phyloP scores from a whole-genome alignment of 1,139 yeast species.

The Geotrichum histeridarum region DNA sequence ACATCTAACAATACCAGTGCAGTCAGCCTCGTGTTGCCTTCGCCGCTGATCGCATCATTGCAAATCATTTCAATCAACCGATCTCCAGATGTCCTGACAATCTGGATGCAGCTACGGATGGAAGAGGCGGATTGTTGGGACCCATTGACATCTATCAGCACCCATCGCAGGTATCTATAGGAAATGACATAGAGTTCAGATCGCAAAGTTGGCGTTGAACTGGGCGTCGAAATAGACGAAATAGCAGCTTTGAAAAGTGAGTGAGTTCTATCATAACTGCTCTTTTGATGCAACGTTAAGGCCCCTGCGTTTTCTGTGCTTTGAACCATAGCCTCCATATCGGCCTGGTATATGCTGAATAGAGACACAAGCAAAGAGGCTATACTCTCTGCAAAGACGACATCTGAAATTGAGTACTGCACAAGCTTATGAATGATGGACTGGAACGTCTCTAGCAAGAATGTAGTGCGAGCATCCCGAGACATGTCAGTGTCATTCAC shows the following conservation, averaged over 20 bases:
- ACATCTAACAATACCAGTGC: slow-evolving; percentile 70
- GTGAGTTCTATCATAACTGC: slow-evolving; percentile 48
- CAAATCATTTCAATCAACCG: slow-evolving; percentile 60
- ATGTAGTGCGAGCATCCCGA: slow-evolving; percentile 46
- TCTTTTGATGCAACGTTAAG: neutral
- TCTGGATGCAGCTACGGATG: slow-evolving; percentile 33
- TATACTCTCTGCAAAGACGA: slow-evolving; percentile 66
- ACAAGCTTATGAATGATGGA: slow-evolving; percentile 68
- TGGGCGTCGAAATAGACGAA: slow-evolving; percentile 64
- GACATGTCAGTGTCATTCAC: slow-evolving; percentile 54
- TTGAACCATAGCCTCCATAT: slow-evolving; percentile 38
- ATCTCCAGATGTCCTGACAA: slow-evolving; percentile 56
- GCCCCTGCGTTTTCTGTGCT: slow-evolving; percentile 23
- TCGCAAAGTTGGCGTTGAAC: slow-evolving; percentile 62
- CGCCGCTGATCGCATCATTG: slow-evolving; percentile 75
- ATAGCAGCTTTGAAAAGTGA: slow-evolving; percentile 70
- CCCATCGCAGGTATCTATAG: slow-evolving; percentile 50
- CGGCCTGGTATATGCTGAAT: slow-evolving; percentile 55
- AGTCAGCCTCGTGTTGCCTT: slow-evolving; percentile 71
- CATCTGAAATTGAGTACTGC: slow-evolving; percentile 64
- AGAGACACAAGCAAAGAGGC: slow-evolving; percentile 70
- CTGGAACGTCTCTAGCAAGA: slow-evolving; percentile 73
- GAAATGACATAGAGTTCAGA: slow-evolving; percentile 74
- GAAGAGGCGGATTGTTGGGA: slow-evolving; percentile 1
- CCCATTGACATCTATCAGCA: neutral